A percentile compares a stretch with the other conserved stretches of the same genome.
phyloP scores from a whole-genome alignment of 495 filamentous ascomycete genomes.

The Penicillium psychrofluorescens region DNA sequence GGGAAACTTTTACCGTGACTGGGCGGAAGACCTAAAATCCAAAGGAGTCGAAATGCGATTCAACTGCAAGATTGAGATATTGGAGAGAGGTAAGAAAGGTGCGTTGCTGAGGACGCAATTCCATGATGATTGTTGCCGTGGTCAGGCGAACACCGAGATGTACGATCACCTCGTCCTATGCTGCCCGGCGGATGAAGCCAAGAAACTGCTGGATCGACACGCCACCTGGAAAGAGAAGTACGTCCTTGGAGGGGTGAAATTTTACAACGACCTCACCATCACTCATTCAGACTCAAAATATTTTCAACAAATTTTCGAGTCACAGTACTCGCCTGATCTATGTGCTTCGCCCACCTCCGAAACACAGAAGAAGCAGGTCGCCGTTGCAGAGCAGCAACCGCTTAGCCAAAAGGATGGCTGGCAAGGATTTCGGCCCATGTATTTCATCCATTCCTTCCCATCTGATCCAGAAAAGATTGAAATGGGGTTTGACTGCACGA shows the following conservation, averaged over 20 bases:
- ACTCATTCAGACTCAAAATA: conserved; percentile 73
- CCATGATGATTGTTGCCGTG: not conserved
- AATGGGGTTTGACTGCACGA: conserved; percentile 81
- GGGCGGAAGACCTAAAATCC: conserved; percentile 50
- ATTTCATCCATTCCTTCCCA: conserved; percentile 65
- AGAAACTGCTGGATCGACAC: conserved; percentile 54
- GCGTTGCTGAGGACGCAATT: conserved; percentile 33
- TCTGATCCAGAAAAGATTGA: conserved; percentile 63
- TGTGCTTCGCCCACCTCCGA: conserved; percentile 41
- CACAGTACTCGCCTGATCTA: conserved; percentile 47
- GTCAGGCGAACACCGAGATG: conserved; percentile 20
- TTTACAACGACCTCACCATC: conserved; percentile 77
- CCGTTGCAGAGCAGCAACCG: conserved; percentile 42
- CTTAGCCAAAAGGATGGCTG: conserved; percentile 27
- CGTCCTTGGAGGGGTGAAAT: conserved; percentile 67
- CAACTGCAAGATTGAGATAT: conserved; percentile 52
- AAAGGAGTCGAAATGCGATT: conserved; percentile 62
- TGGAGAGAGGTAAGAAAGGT: conserved; percentile 49
- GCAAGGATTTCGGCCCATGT: conserved; percentile 68
- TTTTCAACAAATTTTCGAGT: conserved; percentile 72
- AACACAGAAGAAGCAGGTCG: conserved; percentile 41
- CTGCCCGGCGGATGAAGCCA: conserved; percentile 61
- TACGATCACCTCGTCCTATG: conserved; percentile 74
- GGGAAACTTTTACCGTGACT: conserved; percentile 62
- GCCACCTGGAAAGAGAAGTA: conserved; percentile 57